phyloP scores from a whole-genome alignment of 768 basidiomycete genomes.

The Brasilioporus rufonigricans region DNA sequence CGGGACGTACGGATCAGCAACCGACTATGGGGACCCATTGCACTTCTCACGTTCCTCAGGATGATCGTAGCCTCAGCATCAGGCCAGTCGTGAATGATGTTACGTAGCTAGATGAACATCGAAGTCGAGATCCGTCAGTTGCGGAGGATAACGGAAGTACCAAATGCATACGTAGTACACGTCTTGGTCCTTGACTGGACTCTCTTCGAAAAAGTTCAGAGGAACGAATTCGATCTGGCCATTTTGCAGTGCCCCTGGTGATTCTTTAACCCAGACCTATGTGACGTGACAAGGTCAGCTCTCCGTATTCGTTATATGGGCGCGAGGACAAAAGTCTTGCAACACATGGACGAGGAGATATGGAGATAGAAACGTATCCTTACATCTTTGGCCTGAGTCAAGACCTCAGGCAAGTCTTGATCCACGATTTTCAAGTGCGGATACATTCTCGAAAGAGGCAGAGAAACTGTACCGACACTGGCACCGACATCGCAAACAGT shows the following conservation, averaged over 20 bases:
- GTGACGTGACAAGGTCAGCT: not conserved
- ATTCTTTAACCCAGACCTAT: slow-evolving; percentile 18
- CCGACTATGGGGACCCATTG: slow-evolving; percentile 30
- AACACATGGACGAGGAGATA: not conserved
- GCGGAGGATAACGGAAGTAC: not conserved
- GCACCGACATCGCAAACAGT: slow-evolving; percentile 31
- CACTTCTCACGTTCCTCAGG: slow-evolving; percentile 27
- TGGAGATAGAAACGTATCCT: not conserved
- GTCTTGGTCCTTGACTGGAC: slow-evolving; percentile 16
- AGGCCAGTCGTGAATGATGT: slow-evolving; percentile 38
- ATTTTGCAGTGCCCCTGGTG: slow-evolving; percentile 16
- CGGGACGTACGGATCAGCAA: slow-evolving; percentile 33
- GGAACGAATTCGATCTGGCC: slow-evolving; percentile 15
- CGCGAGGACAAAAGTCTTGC: not conserved
- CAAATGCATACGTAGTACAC: slow-evolving; percentile 23
- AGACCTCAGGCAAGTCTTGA: slow-evolving; percentile 31
- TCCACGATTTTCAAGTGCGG: slow-evolving; percentile 27
- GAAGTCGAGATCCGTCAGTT: not conserved
- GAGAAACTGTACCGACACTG: slow-evolving; percentile 29
- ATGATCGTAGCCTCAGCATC: slow-evolving; percentile 32
- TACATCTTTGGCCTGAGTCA: slow-evolving; percentile 22
- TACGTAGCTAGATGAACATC: slow-evolving; percentile 18
- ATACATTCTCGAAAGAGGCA: slow-evolving; percentile 23
- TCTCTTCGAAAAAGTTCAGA: slow-evolving; percentile 21
- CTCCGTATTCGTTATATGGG: too few species aligned